These are phyloP conservation scores for Backusella tarrabulga DNA, from an alignment of 192 early-diverging fungal genomes.

Conservation along the genomic window DNA sequence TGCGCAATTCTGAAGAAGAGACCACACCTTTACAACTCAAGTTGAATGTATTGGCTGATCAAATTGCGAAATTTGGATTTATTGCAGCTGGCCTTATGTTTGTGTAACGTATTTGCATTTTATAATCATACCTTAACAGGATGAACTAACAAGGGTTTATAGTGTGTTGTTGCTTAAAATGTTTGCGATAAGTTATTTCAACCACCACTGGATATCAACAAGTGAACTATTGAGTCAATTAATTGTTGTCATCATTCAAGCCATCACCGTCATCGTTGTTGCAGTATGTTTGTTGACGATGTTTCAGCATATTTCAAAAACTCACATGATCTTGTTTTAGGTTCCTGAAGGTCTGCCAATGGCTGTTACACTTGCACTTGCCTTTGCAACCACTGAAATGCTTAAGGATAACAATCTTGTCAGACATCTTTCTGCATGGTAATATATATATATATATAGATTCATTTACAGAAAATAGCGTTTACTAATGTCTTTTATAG, in stretches of 20 bases:
- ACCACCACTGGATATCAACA: conserved; percentile 55
- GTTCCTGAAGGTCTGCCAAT: conserved; percentile 82
- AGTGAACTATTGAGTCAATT: conserved; percentile 56
- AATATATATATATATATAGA: neutral
- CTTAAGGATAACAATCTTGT: conserved; percentile 81
- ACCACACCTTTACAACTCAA: conserved; percentile 93
- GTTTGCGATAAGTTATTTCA: conserved; percentile 54
- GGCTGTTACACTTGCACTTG: conserved; percentile 85
- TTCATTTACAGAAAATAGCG: neutral
- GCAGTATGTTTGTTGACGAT: conserved; percentile 49
- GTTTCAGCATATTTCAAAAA: neutral
- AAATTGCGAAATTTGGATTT: conserved; percentile 93
- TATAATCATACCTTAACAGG: neutral
- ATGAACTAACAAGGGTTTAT: neutral
- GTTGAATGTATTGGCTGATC: conserved; percentile 86
- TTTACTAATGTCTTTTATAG: conserved; percentile 16
- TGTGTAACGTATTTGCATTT: conserved; percentile 37
- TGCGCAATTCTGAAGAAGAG: conserved; percentile 67
- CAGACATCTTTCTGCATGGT: conserved; percentile 69
- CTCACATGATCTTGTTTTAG: conserved; percentile 8
- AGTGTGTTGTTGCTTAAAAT: conserved; percentile 59
- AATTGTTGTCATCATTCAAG: conserved; percentile 74
- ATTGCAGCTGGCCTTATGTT: conserved; percentile 83
- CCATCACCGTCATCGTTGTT: conserved; percentile 80
- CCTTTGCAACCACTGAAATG: conserved; percentile 82